A percentile compares a stretch with the other conserved stretches of the same genome.
These are phyloP conservation scores for Artomyces pyxidatus DNA, from an alignment of 768 basidiomycete genomes.

Conservation along the genomic window DNA sequence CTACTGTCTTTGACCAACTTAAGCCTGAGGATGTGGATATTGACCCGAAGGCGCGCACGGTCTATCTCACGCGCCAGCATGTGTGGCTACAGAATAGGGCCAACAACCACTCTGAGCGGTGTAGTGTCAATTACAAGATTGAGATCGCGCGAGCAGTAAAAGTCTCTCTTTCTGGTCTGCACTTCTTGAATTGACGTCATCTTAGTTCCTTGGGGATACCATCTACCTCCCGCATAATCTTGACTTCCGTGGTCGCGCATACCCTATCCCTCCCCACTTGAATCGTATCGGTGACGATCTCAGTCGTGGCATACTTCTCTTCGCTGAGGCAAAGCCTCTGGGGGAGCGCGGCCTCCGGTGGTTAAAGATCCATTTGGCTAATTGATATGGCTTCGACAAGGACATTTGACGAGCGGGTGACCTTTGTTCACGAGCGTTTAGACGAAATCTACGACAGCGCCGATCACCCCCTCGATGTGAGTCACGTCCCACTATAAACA, in stretches of 20 bases:
- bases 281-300: conserved; percentile 95
- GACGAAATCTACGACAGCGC: conserved; percentile 81
- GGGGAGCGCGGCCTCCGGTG: conserved; percentile 82
- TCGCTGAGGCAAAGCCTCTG: conserved; percentile 71
- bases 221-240: conserved; percentile 95
- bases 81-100: conserved; percentile 50
- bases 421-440: conserved; percentile 64
- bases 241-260: conserved; percentile 96
- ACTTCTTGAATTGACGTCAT: conserved; percentile 1
- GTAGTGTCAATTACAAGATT: conserved; percentile 92
- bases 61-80: conserved; percentile 51
- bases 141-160: conserved; percentile 89
- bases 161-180: not conserved
- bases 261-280: conserved; percentile 92
- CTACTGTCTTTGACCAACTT: conserved; percentile 51
- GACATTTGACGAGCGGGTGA: conserved; percentile 85
- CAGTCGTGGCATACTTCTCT: conserved; percentile 76
- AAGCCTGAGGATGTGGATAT: conserved; percentile 50
- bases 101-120: conserved; percentile 85
- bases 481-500: no score
- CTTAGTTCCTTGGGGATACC: conserved; percentile 74
- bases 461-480: conserved; percentile 64
- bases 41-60: conserved; percentile 46
- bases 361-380: conserved; percentile 94
- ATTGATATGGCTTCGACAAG: conserved; percentile 92